These are phyloP conservation scores for Exophiala bonariae DNA, from an alignment of 2,329 filamentous ascomycete genomes.

Conservation along the genomic window DNA sequence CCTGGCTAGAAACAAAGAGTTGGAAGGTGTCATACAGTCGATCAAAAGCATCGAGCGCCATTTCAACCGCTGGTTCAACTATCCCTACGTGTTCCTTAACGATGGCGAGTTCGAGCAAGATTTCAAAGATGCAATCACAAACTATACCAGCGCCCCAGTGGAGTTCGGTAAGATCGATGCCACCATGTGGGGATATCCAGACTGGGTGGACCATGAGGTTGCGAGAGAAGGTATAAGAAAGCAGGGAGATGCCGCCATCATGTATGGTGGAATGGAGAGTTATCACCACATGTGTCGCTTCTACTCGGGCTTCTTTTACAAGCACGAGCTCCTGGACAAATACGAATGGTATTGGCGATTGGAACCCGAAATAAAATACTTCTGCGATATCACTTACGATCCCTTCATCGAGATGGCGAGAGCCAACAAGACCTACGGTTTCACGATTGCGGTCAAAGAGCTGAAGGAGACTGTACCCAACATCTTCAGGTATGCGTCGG, in stretches of 20 bases:
- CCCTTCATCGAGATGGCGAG: conserved; percentile 95
- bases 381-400: conserved; percentile 99
- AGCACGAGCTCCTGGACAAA: conserved; percentile 89
- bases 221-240: conserved; percentile 95
- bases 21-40: conserved; percentile 93
- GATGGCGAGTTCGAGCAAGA: conserved; percentile 94
- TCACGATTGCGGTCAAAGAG: conserved; percentile 98
- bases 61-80: conserved; percentile 98
- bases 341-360: conserved; percentile 99
- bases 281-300: conserved; percentile 99
- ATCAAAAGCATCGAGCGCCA: conserved; percentile 97
- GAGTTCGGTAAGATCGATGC: conserved; percentile 93
- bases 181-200: conserved; percentile 93
- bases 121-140: conserved; percentile 83
- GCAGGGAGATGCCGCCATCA: conserved; percentile 95
- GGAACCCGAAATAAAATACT: conserved; percentile 99
- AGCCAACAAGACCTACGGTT: conserved; percentile 95
- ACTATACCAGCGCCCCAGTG: conserved; percentile 83
- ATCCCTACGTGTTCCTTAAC: conserved; percentile 97
- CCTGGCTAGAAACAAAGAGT: conserved; percentile 90
- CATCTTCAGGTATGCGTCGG: conserved; percentile 97
- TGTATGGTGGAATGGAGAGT: conserved; percentile 98
- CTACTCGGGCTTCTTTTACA: conserved; percentile 99
- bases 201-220: conserved; percentile 92
- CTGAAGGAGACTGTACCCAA: conserved; percentile 97